Percentiles rank a stretch among this genome's conserved stretches.
Conservation (phyloP, 164 flowering plant species). For the Magnolia changhungtana region DNA sequence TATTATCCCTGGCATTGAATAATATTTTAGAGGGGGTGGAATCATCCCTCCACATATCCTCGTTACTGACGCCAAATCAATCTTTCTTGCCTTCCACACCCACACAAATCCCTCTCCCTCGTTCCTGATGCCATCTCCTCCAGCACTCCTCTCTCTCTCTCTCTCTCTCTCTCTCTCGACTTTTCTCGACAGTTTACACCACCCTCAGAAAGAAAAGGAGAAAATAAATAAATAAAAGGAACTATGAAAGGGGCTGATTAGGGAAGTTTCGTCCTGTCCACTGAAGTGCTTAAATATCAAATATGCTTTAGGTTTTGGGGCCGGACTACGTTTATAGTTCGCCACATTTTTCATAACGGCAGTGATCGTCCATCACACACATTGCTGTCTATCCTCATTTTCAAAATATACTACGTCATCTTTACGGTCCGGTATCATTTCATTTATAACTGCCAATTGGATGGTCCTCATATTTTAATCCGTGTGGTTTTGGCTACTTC, state of each 20-base stretch:
- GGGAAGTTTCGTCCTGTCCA: conserved; percentile 8
- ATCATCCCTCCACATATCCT: conserved; percentile 11
- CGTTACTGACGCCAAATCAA: conserved; percentile 21
- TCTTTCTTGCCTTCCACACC: conserved; percentile 30
- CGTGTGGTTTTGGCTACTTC: no score
- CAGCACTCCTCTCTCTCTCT: neutral
- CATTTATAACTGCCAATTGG: neutral
- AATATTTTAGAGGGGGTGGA: neutral
- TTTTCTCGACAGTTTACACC: neutral
- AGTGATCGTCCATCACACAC: neutral
- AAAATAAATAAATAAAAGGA: neutral
- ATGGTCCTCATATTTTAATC: neutral
- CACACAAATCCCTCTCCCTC: conserved; percentile 11
- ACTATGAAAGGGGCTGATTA: conserved; percentile 1
- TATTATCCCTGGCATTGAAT: conserved; percentile 16
- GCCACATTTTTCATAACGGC: neutral
- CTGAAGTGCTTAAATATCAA: neutral
- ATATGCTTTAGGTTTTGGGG: neutral
- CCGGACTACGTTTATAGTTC: neutral
- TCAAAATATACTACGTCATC: neutral
- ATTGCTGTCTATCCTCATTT: neutral
- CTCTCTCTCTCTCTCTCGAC: neutral
- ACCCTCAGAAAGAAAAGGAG: neutral
- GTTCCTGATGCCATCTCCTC: conserved; percentile 9
- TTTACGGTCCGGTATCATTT: neutral